Evolutionary conservation across 2,329 filamentous ascomycete species (phyloP), one percentile per base, ranked within the genome.

Genomic region (Apiospora koreana): DNA sequence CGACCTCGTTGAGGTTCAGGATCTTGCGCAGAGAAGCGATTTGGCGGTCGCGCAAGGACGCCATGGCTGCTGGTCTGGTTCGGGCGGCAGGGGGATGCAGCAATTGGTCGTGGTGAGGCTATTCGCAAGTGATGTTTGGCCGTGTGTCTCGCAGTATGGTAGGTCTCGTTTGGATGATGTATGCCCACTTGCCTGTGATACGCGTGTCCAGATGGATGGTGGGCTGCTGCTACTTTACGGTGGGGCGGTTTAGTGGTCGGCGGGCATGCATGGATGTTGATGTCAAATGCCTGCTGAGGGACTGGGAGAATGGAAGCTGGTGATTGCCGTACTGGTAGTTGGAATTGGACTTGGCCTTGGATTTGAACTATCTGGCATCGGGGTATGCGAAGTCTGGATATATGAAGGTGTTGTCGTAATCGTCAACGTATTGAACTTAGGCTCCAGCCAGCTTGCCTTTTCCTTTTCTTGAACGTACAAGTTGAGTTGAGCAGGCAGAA

Each of bases 1-100:
- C 72, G 83, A 89, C 87, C 78, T 96, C 92, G 83, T 99, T 99
- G 75, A 99, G 86, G 81, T 98, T 98, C 75, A 99, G 89, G 77
- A 99, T 94, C 83, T 94, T 95, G 85, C 97, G 94, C 78, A 99
- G 94, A 23, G 95, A 95, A 67, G 92, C 95, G 76, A 80, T 79
- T 72, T 80, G 78, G 66, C 78, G 77, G 76, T 80, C 78, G 73
- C 78, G 76, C 65, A 77, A 67, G 45, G 78, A 77, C 64, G 77
- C 75, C 77, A 79, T 79, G 70, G 66, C 66, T 62, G 28, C 31
- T 21, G 21, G 18, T 14, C 18, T n/a, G 8, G 54, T 6, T 18
- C 14, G n/a, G n/a, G 18, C 28, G 54, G 35, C 54, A 38, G 31
- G 18, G 9, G 21, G 7, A 6, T 14, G 54, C 54, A 46, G 54